Conservation (phyloP, 495 filamentous ascomycete species). For the Penicillium roqueforti region DNA sequence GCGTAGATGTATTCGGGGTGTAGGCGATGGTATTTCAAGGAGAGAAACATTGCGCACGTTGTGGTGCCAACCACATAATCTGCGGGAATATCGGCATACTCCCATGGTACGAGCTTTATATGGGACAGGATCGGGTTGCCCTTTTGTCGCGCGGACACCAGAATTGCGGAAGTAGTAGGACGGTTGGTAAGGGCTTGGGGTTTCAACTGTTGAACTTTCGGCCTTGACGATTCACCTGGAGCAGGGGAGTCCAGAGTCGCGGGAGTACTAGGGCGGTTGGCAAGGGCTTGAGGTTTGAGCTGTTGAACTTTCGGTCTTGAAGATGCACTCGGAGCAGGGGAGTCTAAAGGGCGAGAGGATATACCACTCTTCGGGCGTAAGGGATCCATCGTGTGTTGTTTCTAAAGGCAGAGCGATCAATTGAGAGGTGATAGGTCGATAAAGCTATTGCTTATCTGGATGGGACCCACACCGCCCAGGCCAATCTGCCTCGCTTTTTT, state of each 20-base stretch:
- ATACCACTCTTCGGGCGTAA: conserved; percentile 37
- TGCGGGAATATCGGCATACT: conserved; percentile 89
- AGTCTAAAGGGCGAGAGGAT: conserved; percentile 17
- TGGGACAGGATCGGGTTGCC: conserved; percentile 89
- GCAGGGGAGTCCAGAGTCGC: conserved; percentile 57
- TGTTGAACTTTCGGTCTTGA: conserved; percentile 63
- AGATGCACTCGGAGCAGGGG: conserved; percentile 27
- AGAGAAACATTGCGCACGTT: conserved; percentile 88
- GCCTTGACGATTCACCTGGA: conserved; percentile 19
- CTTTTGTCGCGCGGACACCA: conserved; percentile 84
- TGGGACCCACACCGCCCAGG: conserved; percentile 20
- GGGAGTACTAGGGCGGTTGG: conserved; percentile 62
- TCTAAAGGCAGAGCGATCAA: conserved; percentile 11
- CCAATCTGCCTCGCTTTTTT: conserved; percentile 35
- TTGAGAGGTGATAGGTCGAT: conserved; percentile 14
- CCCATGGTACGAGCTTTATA: conserved; percentile 83
- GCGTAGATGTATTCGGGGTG: conserved; percentile 98
- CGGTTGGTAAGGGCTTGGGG: conserved; percentile 73
- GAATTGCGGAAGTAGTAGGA: conserved; percentile 68
- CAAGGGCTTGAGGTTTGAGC: conserved; percentile 79
- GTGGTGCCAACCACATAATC: conserved; percentile 88
- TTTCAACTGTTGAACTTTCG: conserved; percentile 77
- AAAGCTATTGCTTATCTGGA: conserved; percentile 26
- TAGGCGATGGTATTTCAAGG: conserved; percentile 93
- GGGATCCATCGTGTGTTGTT: conserved; percentile 3